These are phyloP conservation scores for Irpex rosettiformis DNA, from an alignment of 1,284 basidiomycete genomes.

Conservation along the genomic window DNA sequence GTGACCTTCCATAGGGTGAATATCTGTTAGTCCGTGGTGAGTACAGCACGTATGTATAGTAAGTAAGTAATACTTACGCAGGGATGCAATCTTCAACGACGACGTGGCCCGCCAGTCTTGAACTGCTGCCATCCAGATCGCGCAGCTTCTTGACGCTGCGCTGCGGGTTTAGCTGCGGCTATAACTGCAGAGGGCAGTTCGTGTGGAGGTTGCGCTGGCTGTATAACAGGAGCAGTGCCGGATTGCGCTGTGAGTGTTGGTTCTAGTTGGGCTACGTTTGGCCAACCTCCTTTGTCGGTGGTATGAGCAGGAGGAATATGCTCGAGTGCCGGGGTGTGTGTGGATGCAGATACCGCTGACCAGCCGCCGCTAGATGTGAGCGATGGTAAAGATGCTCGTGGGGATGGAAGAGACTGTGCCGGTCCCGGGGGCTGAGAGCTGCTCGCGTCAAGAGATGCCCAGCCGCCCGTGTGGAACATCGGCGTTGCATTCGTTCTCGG, in stretches of 20 bases:
- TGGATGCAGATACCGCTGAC: background rate
- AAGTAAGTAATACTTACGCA: too few species aligned
- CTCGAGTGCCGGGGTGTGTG: background rate
- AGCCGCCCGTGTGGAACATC: constrained; percentile 53
- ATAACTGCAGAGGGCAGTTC: background rate
- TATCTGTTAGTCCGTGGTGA: too few species aligned
- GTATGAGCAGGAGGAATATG: background rate
- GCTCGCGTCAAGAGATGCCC: constrained; percentile 54
- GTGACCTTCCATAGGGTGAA: too few species aligned
- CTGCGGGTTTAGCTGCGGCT: background rate
- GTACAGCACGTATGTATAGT: too few species aligned
- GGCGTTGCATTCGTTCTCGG: constrained; percentile 27
- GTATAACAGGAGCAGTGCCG: background rate
- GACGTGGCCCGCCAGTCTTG: constrained; percentile 27
- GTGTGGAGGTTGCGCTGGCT: background rate
- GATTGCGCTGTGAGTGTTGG: background rate
- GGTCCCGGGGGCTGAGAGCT: constrained; percentile 18
- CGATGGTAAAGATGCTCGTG: constrained; percentile 8
- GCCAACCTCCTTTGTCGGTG: background rate
- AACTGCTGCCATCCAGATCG: constrained; percentile 56
- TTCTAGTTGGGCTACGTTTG: background rate
- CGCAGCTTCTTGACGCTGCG: constrained; percentile 20
- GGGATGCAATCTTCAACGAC: too few species aligned
- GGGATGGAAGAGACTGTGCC: constrained; percentile 7
- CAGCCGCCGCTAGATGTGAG: background rate